Evolutionary conservation across 2,329 filamentous ascomycete species (phyloP).

Genomic region (Capronia americana): DNA sequence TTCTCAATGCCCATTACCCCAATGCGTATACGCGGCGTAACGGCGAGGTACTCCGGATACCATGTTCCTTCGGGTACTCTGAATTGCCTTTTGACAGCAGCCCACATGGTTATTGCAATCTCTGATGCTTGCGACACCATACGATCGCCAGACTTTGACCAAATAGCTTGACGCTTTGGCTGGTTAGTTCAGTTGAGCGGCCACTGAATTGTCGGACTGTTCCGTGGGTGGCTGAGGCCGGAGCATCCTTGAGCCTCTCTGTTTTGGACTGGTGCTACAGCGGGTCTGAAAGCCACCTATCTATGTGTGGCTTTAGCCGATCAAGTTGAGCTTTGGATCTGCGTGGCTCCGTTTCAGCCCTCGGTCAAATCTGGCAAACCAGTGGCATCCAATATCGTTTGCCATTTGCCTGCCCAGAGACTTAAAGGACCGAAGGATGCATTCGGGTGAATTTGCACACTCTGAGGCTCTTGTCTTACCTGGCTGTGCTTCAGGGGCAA

Average conservation of each 20-base stretch:
- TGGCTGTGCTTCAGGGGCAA: not conserved
- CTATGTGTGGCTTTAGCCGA: not conserved
- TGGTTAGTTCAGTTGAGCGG: not conserved
- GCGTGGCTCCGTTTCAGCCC: conserved; percentile 1
- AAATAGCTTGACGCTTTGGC: not conserved
- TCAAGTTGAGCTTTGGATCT: not conserved
- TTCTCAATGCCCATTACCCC: not conserved
- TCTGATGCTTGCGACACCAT: not conserved
- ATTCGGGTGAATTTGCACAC: not conserved
- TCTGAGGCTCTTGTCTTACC: not conserved
- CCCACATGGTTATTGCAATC: not conserved
- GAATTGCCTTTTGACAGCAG: not conserved
- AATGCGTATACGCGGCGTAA: not conserved
- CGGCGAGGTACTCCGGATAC: not conserved
- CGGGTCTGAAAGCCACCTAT: not conserved
- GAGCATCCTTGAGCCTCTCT: not conserved
- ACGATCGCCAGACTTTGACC: not conserved
- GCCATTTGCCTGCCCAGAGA: not conserved
- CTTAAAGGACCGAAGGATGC: conserved; percentile 12
- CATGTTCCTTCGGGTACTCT: not conserved
- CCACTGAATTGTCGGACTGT: not conserved
- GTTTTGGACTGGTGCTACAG: conserved; percentile 3
- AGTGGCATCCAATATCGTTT: not conserved
- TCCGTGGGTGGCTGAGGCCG: not conserved
- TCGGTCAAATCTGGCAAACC: not conserved